A percentile compares a stretch with the other conserved stretches of the same genome.
Conservation (phyloP, 768 basidiomycete species). For the Rhizopogon roseolus region DNA sequence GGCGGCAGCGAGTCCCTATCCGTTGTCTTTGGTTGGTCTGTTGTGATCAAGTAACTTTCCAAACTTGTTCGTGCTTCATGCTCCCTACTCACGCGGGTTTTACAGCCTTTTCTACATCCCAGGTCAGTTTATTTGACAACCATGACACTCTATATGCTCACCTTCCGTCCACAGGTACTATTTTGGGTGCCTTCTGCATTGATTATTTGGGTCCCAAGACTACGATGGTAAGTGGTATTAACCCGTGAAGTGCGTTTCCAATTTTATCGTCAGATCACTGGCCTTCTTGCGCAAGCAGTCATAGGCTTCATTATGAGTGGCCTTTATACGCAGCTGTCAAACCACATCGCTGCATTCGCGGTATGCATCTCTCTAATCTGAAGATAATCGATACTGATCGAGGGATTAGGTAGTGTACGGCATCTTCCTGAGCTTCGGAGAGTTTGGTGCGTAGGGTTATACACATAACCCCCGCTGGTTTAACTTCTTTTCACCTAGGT, state of each 20-base stretch:
- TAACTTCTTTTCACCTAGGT: constrained; percentile 29
- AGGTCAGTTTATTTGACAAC: constrained; percentile 23
- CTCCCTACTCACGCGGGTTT: constrained; percentile 21
- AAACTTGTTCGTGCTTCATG: constrained; percentile 23
- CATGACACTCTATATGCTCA: constrained; percentile 7
- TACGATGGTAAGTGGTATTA: constrained; percentile 50
- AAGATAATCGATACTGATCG: background rate
- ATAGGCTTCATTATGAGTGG: constrained; percentile 92
- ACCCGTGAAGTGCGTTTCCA: background rate
- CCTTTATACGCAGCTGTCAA: constrained; percentile 56
- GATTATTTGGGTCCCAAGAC: constrained; percentile 74
- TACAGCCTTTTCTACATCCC: constrained; percentile 62
- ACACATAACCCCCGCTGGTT: background rate
- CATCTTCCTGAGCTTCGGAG: constrained; percentile 86
- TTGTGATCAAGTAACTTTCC: constrained; percentile 68
- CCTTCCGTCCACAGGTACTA: constrained; percentile 35
- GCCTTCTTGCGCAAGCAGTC: constrained; percentile 62
- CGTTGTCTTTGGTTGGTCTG: constrained; percentile 78
- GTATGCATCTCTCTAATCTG: constrained; percentile 30
- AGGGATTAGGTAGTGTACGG: constrained; percentile 71
- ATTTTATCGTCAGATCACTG: constrained; percentile 45
- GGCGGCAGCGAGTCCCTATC: constrained; percentile 45
- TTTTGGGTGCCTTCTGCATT: constrained; percentile 70
- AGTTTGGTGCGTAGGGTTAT: constrained; percentile 48
- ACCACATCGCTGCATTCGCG: constrained; percentile 71